Base-by-base conservation (phyloP, 169 alveolate genomes). In the Plasmodium billcollinsi region DNA sequence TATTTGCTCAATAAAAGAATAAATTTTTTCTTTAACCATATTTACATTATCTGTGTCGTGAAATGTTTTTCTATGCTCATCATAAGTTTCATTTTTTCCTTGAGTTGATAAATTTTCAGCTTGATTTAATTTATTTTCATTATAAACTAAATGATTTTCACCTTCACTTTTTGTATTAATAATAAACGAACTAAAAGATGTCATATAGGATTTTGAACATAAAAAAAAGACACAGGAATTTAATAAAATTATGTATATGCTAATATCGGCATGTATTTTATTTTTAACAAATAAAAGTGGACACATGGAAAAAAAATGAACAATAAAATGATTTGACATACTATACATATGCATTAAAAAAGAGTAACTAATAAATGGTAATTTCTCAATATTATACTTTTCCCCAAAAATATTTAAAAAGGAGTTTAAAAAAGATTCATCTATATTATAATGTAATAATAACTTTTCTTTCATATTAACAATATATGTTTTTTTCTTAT, bases 211-310 rank as follows among this genome's bases (percentile, higher is more conserved):
- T 33, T 86, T 73, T n/a, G 71, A 86, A 71, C 56, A 71, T 61
- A 86, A 63, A 52, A 86, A 67, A 67, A 86, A 86, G 20, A 86
- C 47, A 56, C 88, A 86, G 20, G 92, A 70, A 86, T 70, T 86
- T 45, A 86, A 52, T 59, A 73, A 49, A 71, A 73, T 67, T 18
- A 86, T 86, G 29, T 47, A 50, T 33, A 20, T 86, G 49, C 49
- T 86, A 18, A 86, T 63, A 86, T 86, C 52, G 11, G 26, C 33
- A 54, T 61, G 45, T 29, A 15, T 71, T 86, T 86, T 86, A 72
- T 86, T 86, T 63, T 86, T 86, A 47, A 72, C 21, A 50, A 86
- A 86, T 61, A 73, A 33, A 12, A 72, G 33, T 39, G 92, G 88
- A 62, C 71, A 54, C 18, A 69, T 20, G 9, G 65, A 21, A 67